Evolutionary conservation across 176 grass and related monocot genomes (phyloP).

Genomic region (Aegilops longissima): DNA sequence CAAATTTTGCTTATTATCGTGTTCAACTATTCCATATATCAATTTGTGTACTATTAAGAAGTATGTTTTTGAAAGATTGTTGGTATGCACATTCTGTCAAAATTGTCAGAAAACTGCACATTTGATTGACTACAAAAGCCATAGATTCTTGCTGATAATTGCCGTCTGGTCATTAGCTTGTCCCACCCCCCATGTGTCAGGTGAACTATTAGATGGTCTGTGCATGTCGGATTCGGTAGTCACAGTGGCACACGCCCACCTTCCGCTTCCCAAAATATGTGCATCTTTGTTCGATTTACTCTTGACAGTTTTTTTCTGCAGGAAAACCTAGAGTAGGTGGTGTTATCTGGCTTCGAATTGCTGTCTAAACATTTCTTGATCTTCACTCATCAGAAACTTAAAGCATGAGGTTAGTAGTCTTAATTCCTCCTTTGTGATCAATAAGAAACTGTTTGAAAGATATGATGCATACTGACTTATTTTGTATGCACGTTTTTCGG

Average conservation of each 20-base stretch:
- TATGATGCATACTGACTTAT: background rate
- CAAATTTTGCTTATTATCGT: background rate
- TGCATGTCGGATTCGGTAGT: background rate
- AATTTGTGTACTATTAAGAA: background rate
- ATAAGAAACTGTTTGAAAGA: background rate
- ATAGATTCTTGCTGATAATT: background rate
- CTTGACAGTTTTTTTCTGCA: constrained; percentile 13
- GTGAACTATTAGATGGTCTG: background rate
- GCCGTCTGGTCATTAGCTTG: background rate
- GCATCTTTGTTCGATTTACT: background rate
- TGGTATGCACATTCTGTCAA: background rate
- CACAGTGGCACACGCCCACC: no score
- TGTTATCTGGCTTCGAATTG: constrained; percentile 14
- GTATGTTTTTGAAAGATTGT: background rate
- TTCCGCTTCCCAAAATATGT: background rate
- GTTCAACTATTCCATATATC: background rate
- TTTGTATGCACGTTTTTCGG: background rate
- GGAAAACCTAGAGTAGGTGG: background rate
- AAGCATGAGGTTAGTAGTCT: constrained; percentile 52
- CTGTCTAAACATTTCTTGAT: background rate
- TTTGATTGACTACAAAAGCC: background rate
- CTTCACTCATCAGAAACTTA: background rate
- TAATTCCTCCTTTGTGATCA: constrained; percentile 12
- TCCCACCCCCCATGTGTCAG: background rate
- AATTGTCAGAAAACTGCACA: background rate